Evolutionary conservation across 1,139 yeast genomes (phyloP), one percentile per base, ranked within the genome.

Genomic region (Sugiyamaella castrensis): DNA sequence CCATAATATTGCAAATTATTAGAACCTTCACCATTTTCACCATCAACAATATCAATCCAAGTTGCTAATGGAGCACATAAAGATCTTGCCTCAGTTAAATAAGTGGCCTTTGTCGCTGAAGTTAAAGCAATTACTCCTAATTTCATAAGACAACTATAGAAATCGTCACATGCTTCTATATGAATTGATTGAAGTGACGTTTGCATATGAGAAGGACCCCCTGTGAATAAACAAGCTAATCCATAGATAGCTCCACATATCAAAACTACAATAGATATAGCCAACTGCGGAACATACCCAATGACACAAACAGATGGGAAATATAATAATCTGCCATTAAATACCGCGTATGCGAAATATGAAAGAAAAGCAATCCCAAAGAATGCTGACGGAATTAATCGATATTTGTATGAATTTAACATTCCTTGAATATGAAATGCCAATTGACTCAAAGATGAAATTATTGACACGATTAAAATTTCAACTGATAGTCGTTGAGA

Each of bases 71-170:
- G 79, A 27, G 76, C 63, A 0, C 69, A 66, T 2, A 84, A 69
- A n/a, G 74, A 62, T 35, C 80, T 71, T 19, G 79, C 70, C 58
- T 84, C 89, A 37, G 79, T 75, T 33, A 82, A 75, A 61, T 82
- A 84, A 53, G 85, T 80, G 13, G 82, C 78, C 53, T 76, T 77
- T 2, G 87, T 83, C 0, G 87, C 83, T 54, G 84, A 80, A 8
- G 84, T 78, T 33, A 84, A 74, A 6, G 87, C 81, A 45, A 84
- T 70, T 49, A 79, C 71, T 0, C 89, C 88, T 44, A 81, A 64
- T 56, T 79, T 80, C 57, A 80, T 71, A 49, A 82, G 66, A 0
- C 82, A 79, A 1, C 84, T 73, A 62, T 81, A 81, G 59, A 84
- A 85, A 62, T 84, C 92, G 61, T 84, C 89, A 45, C 73, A 65